A percentile compares a stretch with the other conserved stretches of the same genome.
phyloP scores from a whole-genome alignment of 345 rosid species.

The Camelina neglecta region DNA sequence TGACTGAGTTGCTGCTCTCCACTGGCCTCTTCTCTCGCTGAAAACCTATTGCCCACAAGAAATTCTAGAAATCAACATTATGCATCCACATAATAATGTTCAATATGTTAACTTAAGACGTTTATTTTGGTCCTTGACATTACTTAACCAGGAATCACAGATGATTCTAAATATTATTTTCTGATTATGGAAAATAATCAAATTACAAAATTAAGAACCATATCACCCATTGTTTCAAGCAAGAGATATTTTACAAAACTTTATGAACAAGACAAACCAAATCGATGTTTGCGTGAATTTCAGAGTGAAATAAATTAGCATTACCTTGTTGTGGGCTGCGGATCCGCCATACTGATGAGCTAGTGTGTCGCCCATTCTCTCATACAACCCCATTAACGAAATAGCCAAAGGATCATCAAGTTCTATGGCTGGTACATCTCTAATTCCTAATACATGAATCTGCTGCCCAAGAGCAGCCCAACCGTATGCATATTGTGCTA shows the following conservation, averaged over 20 bases:
- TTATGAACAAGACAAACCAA: constrained; percentile 13
- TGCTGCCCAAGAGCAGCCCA: constrained; percentile 90
- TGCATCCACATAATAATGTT: not conserved
- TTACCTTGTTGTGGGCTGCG: constrained; percentile 89
- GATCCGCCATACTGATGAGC: constrained; percentile 92
- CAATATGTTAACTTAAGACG: not conserved
- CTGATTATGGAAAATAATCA: not conserved
- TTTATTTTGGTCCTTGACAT: not conserved
- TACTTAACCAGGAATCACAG: not conserved
- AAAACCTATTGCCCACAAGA: constrained; percentile 63
- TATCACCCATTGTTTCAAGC: not conserved
- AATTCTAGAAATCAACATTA: constrained; percentile 26
- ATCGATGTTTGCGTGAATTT: not conserved
- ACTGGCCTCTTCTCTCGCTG: constrained; percentile 89
- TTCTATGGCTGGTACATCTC: constrained; percentile 61
- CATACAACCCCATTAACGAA: constrained; percentile 79
- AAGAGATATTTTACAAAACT: constrained; percentile 2
- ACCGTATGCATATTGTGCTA: constrained; percentile 93
- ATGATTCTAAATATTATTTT: not conserved
- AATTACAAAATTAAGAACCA: constrained; percentile 13
- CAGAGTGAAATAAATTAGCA: not conserved
- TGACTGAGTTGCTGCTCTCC: constrained; percentile 95
- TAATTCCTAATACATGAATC: constrained; percentile 70
- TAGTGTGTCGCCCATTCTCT: constrained; percentile 89
- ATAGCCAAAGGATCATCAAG: constrained; percentile 75